Conservation (phyloP, 2,329 filamentous ascomycete species). For the Fonsecaea erecta region DNA sequence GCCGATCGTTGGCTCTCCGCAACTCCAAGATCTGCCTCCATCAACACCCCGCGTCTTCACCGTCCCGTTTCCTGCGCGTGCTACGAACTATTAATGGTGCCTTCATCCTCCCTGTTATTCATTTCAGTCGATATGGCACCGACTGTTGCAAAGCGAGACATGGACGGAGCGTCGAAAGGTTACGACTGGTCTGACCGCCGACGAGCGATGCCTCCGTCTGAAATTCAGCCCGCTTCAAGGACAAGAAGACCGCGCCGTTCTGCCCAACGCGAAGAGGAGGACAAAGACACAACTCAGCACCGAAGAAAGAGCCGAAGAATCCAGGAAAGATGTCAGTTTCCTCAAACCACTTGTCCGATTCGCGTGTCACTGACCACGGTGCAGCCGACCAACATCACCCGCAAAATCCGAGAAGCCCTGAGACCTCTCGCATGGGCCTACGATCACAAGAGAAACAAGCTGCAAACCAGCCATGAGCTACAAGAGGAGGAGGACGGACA, state of each 20-base stretch:
- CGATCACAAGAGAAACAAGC: neutral
- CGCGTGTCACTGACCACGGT: slow-evolving; percentile 12
- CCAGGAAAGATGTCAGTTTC: slow-evolving; percentile 20
- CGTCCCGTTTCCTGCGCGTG: no score
- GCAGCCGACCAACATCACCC: neutral
- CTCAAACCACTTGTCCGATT: no score
- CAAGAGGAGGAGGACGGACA: slow-evolving; percentile 11
- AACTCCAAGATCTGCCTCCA: no score
- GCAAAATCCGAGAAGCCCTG: no score
- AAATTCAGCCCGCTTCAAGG: slow-evolving; percentile 1
- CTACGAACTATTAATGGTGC: neutral
- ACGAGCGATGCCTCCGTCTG: no score
- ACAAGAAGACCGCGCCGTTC: slow-evolving; percentile 3
- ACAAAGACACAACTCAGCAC: slow-evolving; percentile 16
- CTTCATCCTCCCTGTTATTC: neutral
- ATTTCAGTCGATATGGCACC: slow-evolving; percentile 13
- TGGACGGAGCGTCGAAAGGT: slow-evolving; percentile 1
- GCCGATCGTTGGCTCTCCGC: no score
- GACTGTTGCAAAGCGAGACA: slow-evolving; percentile 6
- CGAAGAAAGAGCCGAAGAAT: slow-evolving; percentile 19
- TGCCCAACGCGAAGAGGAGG: neutral
- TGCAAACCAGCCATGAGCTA: slow-evolving; percentile 10
- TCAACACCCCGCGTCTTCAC: no score
- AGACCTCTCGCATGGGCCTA: no score
- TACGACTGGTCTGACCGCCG: slow-evolving; percentile 4